Percentiles rank a stretch among this genome's conserved stretches.
Evolutionary conservation across 352 stramenopile species (phyloP).

Genomic region (Globisporangium barbulae): DNA sequence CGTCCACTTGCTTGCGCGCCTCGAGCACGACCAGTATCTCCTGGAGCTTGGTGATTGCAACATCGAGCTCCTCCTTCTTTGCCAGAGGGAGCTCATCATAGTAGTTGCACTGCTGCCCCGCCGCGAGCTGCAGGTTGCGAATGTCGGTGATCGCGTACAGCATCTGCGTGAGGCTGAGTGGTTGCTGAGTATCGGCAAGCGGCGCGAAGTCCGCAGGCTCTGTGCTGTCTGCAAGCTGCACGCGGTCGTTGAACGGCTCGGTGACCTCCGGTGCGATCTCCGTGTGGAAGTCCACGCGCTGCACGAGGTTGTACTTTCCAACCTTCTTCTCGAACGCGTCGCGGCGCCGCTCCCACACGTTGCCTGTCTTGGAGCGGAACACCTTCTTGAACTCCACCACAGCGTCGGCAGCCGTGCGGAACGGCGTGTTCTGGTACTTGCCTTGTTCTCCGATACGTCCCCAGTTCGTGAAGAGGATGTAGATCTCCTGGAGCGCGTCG

Average conservation of each 20-base stretch:
- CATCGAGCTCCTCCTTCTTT: constrained; percentile 47
- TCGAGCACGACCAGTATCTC: constrained; percentile 51
- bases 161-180: constrained; percentile 40
- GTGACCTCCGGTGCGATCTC: constrained; percentile 49
- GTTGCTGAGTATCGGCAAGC: background rate
- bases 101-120: constrained; percentile 40
- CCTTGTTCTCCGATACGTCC: constrained; percentile 59
- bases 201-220: constrained; percentile 5
- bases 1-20: constrained; percentile 38
- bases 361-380: constrained; percentile 67
- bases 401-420: constrained; percentile 46
- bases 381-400: constrained; percentile 76
- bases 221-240: constrained; percentile 26
- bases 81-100: constrained; percentile 54
- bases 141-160: constrained; percentile 66
- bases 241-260: constrained; percentile 35
- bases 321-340: constrained; percentile 51
- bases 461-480: constrained; percentile 78
- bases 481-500: constrained; percentile 60
- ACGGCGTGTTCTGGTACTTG: constrained; percentile 75
- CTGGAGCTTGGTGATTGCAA: constrained; percentile 38
- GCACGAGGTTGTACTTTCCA: constrained; percentile 72
- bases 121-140: constrained; percentile 57
- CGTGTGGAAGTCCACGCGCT: constrained; percentile 48
- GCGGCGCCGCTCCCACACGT: constrained; percentile 50